These are phyloP conservation scores for Vigna trinervia DNA, from an alignment of 306 rosid genomes.

Conservation along the genomic window DNA sequence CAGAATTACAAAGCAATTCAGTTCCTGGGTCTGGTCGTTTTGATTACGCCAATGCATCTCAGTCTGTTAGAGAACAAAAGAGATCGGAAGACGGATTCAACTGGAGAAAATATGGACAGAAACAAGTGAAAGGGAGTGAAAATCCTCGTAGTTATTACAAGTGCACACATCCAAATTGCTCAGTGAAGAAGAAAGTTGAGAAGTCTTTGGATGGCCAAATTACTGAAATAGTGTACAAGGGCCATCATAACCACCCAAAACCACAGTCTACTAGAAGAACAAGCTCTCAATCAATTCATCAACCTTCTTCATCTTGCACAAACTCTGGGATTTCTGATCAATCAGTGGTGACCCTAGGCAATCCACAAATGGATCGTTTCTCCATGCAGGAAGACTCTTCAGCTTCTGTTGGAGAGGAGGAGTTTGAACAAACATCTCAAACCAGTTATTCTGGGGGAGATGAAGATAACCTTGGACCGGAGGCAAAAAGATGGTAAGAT, in stretches of 20 bases:
- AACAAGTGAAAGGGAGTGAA: conserved; percentile 94
- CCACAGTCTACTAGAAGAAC: conserved; percentile 75
- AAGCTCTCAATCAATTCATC: conserved; percentile 56
- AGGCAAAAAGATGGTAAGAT: conserved; percentile 86
- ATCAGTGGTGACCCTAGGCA: conserved; percentile 55
- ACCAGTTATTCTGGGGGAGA: conserved; percentile 61
- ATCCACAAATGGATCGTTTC: conserved; percentile 47
- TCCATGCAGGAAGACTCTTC: conserved; percentile 78
- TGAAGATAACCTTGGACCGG: conserved; percentile 66
- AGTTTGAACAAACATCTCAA: conserved; percentile 73
- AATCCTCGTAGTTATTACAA: conserved; percentile 93
- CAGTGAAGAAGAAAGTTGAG: conserved; percentile 91
- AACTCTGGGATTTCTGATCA: conserved; percentile 65
- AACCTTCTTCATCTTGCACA: conserved; percentile 57
- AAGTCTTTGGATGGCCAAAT: conserved; percentile 83
- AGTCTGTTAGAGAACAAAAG: conserved; percentile 59
- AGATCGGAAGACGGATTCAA: conserved; percentile 85
- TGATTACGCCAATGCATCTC: conserved; percentile 44
- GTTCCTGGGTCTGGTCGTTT: conserved; percentile 50
- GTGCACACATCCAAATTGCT: conserved; percentile 74
- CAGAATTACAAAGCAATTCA: conserved; percentile 41
- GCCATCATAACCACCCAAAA: conserved; percentile 87
- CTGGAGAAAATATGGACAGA: conserved; percentile 98
- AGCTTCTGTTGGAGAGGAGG: conserved; percentile 75
- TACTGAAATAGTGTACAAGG: conserved; percentile 92